Evolutionary conservation across 768 basidiomycete species (phyloP), one percentile per base, ranked within the genome.

Genomic region (Suillus discolor): DNA sequence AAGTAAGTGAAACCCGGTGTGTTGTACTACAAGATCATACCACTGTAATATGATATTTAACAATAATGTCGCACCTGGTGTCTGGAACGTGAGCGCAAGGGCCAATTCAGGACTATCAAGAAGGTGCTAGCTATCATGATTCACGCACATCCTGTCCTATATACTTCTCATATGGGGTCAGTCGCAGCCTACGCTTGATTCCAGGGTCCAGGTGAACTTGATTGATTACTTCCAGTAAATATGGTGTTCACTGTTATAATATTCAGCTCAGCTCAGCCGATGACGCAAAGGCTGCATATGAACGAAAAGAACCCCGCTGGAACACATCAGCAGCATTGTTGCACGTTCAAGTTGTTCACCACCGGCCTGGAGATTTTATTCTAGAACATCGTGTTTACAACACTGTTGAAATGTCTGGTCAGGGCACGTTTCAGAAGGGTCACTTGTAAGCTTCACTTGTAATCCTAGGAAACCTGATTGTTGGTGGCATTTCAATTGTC

Each of bases 1-100:
- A 94, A 94, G 77, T 94, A 81, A 79, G 16, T 15, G 38, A 18
- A 60, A 60, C 11, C 25, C 16, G 39, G 23, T 41, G 39, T 60
- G 39, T 60, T 41, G 39, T 60, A 25, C 57, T 16, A 12, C 5
- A 20, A 60, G 57, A 77, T n/a, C n/a, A n/a, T 77, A 77, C 72
- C 65, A 65, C 25, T 74, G 68, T 73, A 75, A 49, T 61, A 57
- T 38, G 65, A 66, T 62, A 51, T 15, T 61, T 42, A 34, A 38
- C 28, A 13, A 57, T 55, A 13, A 63, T 68, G 39, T 38, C 65
- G 12, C 68, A 69, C 25, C 49, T 61, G 6, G 39, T 57, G 13
- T 59, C 63, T 45, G 74, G 74, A 2, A 61, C 72, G 49, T 25
- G 49, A 51, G 23, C 49, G 2, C 49, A 8, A 51, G 49, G 6